phyloP scores from a whole-genome alignment of 331 rosid species.

The Prunus yedoensis region DNA sequence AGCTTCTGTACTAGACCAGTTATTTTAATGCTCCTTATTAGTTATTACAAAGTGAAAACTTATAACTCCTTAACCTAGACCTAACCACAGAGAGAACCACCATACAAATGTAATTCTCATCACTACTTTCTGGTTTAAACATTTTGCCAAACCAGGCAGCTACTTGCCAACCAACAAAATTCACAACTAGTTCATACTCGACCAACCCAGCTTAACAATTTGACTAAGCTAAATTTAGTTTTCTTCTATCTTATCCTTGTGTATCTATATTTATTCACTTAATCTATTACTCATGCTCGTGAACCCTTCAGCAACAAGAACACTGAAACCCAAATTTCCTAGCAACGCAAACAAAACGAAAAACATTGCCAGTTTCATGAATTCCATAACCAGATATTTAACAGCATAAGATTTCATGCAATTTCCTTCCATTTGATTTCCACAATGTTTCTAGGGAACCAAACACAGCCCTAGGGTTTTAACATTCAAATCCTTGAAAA shows the following conservation, averaged over 20 bases:
- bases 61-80: background rate
- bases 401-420: background rate
- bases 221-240: background rate
- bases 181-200: background rate
- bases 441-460: background rate
- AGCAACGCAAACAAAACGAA: background rate
- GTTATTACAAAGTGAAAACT: background rate
- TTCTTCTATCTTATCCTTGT: background rate
- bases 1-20: background rate
- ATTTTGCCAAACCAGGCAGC: background rate
- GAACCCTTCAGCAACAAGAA: background rate
- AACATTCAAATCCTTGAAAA: background rate
- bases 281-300: background rate
- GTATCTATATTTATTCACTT: background rate
- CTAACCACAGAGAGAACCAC: slow-evolving; percentile 2
- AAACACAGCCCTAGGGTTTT: background rate
- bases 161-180: background rate
- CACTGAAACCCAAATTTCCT: slow-evolving; percentile 2
- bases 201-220: slow-evolving; percentile 9
- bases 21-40: background rate
- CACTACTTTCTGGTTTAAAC: background rate
- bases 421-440: background rate
- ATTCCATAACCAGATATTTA: background rate
- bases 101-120: background rate
- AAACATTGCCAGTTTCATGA: slow-evolving; percentile 2